Conservation (phyloP, 768 basidiomycete genomes). For the Xerocomus potaroensis region DNA sequence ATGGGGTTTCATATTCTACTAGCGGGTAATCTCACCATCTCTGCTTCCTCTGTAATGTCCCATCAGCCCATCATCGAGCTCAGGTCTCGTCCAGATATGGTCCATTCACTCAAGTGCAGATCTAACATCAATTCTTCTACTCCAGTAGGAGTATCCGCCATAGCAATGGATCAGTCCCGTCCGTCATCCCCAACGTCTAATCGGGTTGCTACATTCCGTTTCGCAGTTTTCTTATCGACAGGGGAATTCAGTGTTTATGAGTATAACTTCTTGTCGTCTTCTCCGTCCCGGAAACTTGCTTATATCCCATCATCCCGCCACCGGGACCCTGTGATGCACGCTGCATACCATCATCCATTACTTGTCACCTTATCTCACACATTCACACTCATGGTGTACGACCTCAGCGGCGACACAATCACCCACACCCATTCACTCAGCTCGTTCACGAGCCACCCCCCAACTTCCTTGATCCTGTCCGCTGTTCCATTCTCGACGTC, state of each 20-base stretch:
- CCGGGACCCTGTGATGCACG: slow-evolving; percentile 52
- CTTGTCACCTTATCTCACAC: slow-evolving; percentile 65
- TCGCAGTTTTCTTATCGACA: slow-evolving; percentile 61
- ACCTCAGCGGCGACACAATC: slow-evolving; percentile 51
- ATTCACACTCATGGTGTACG: slow-evolving; percentile 71
- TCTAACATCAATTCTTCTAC: slow-evolving; percentile 32
- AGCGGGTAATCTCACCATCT: slow-evolving; percentile 57
- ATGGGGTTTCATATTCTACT: slow-evolving; percentile 45
- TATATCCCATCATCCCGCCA: slow-evolving; percentile 44
- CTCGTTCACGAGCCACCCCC: slow-evolving; percentile 77
- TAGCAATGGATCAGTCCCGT: slow-evolving; percentile 74
- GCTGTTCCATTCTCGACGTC: slow-evolving; percentile 45
- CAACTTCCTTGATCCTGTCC: slow-evolving; percentile 76
- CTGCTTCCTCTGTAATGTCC: slow-evolving; percentile 42
- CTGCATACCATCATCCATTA: slow-evolving; percentile 74
- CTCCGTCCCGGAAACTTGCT: slow-evolving; percentile 39
- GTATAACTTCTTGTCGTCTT: slow-evolving; percentile 42
- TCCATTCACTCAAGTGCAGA: slow-evolving; percentile 43
- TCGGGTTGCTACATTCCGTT: slow-evolving; percentile 33
- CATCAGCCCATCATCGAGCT: slow-evolving; percentile 19
- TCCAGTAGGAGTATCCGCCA: slow-evolving; percentile 49
- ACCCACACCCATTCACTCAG: slow-evolving; percentile 61
- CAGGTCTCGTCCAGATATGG: slow-evolving; percentile 16
- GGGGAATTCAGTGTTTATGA: slow-evolving; percentile 64
- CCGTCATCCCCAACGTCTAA: slow-evolving; percentile 35